Evolutionary conservation across 371 early-diverging fungal genomes (phyloP), one percentile per base, ranked within the genome.

Genomic region (Mucor ambiguus): DNA sequence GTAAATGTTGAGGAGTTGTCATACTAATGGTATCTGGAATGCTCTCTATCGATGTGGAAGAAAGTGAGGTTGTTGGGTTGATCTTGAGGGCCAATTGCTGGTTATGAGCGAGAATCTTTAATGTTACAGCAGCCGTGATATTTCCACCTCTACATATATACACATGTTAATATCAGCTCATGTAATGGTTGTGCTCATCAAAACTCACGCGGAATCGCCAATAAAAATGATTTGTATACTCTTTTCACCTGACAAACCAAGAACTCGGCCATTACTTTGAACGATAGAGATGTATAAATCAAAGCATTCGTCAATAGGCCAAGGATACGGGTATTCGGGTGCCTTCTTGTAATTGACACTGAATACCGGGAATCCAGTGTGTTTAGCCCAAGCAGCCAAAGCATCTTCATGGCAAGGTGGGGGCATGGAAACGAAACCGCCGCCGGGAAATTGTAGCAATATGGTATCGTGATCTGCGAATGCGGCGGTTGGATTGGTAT

Each of bases 311-410:
- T 96, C 90, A 20, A 96, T 76, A 1, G 94, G 95, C 72, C 89
- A 93, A 0, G 98, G 98, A 72, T 93, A 98, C 22, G 98, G 96
- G 64, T 87, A 88, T 78, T 97, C 96, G 20, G 98, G 98, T 3
- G 97, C 95, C 78, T 98, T 98, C 59, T 89, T 93, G 68, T 97
- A 97, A 68, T 98, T 91, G 63, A 98, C 85, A 62, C 92, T 87
- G 29, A 95, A 73, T 1, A 98, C 87, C 2, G 91, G 87, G 1
- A 88, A 71, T 2, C 80, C 78, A 0, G 90, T 91, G 56, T 81
- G 84, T 29, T 81, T 83, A 11, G 93, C 91, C 90, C 90, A 92
- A 1, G 77, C 76, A 56, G 87, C 74, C 28, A 94, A 55, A 33
- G 91, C 87, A 61, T 90, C 90, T 66, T 87, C 87, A 52, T 93